phyloP scores from a whole-genome alignment of 352 stramenopile genomes.

The Phytophthora hibernalis region DNA sequence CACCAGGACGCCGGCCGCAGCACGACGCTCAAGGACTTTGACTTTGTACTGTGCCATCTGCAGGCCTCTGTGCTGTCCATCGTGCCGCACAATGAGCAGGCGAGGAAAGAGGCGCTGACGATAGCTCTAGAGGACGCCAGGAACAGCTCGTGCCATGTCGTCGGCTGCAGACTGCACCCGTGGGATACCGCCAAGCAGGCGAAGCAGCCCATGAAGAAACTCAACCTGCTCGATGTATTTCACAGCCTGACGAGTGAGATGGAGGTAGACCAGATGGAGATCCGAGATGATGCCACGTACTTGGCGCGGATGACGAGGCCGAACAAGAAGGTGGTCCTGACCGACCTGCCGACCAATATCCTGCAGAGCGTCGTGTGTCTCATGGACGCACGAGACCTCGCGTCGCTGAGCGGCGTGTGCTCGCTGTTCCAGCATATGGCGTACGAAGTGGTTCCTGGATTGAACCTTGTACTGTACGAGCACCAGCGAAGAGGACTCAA shows the following conservation, averaged over 20 bases:
- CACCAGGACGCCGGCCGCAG: constrained; percentile 37
- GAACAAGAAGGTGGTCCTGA: constrained; percentile 54
- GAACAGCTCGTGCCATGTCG: constrained; percentile 67
- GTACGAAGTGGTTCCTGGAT: constrained; percentile 83
- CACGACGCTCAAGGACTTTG: constrained; percentile 58
- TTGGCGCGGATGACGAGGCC: constrained; percentile 49
- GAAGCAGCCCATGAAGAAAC: constrained; percentile 27
- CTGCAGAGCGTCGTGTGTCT: constrained; percentile 70
- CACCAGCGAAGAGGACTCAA: constrained; percentile 81
- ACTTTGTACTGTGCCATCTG: constrained; percentile 66
- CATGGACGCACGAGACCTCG: constrained; percentile 66
- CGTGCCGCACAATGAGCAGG: constrained; percentile 26
- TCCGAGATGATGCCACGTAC: constrained; percentile 75
- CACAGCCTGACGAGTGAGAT: constrained; percentile 65
- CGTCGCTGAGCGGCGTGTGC: constrained; percentile 65
- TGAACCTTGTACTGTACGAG: constrained; percentile 76
- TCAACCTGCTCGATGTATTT: constrained; percentile 78
- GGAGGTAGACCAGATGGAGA: constrained; percentile 66
- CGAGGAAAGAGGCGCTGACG: constrained; percentile 14
- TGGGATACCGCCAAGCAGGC: constrained; percentile 11
- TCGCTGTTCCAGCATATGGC: constrained; percentile 81
- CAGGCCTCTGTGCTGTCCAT: constrained; percentile 54
- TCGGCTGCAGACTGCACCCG: constrained; percentile 65
- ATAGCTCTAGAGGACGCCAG: constrained; percentile 41
- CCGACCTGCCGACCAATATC: constrained; percentile 64